These are phyloP conservation scores for Mycocentrospora acerina DNA, from an alignment of 2,329 filamentous ascomycete genomes.

Conservation along the genomic window DNA sequence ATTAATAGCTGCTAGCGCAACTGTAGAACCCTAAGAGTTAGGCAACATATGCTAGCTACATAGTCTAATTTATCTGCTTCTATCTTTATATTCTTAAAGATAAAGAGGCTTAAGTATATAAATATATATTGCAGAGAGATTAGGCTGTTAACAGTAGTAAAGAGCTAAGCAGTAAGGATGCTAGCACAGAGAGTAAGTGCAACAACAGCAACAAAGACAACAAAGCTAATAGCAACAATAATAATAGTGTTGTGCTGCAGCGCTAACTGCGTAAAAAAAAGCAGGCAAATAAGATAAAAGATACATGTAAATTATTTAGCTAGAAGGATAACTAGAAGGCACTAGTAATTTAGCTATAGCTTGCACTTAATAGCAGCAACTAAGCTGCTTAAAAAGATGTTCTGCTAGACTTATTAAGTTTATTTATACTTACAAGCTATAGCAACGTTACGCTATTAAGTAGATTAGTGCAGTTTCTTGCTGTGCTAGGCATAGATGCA, in stretches of 20 bases:
- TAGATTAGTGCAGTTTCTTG: too few species aligned
- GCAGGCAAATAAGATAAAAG: constrained; percentile 6
- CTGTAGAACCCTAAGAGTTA: constrained; percentile 16
- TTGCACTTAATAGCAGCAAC: too few species aligned
- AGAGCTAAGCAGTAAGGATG: constrained; percentile 1
- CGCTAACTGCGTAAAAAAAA: neutral
- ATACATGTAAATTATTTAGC: constrained; percentile 10
- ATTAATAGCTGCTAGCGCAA: constrained; percentile 3
- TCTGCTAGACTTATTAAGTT: too few species aligned
- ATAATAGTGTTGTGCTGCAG: constrained; percentile 3
- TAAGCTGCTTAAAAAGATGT: too few species aligned
- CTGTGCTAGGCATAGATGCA: too few species aligned
- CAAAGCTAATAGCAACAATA: constrained; percentile 4
- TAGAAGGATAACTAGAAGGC: constrained; percentile 11
- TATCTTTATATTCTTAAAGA: constrained; percentile 6
- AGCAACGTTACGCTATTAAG: too few species aligned
- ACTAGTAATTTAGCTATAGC: too few species aligned
- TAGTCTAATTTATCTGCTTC: constrained; percentile 10
- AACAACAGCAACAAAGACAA: too few species aligned
- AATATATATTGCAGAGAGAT: constrained; percentile 3
- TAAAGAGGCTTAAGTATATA: constrained; percentile 5
- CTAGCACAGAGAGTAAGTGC: too few species aligned
- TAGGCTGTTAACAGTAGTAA: constrained; percentile 2
- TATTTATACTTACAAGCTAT: too few species aligned
- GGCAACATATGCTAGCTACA: constrained; percentile 10